Percentiles rank a stretch among this genome's conserved stretches.
phyloP scores from a whole-genome alignment of 176 grass and related monocot species.

The Oryza coarctata region DNA sequence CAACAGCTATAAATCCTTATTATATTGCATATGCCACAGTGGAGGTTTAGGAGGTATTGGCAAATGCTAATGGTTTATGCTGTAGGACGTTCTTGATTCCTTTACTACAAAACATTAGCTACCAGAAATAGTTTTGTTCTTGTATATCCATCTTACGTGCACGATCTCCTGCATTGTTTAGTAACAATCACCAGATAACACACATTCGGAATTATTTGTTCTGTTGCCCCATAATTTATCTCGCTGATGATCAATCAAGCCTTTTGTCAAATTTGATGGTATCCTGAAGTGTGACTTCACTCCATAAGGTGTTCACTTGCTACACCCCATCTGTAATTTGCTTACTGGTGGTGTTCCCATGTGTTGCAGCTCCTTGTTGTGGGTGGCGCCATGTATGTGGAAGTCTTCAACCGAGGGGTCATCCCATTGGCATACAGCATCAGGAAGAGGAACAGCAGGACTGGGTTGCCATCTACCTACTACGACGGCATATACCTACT shows the following conservation, averaged over 20 bases:
- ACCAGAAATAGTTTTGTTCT: not conserved
- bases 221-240: not conserved
- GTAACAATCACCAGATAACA: not conserved
- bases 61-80: not conserved
- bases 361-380: conserved; percentile 73
- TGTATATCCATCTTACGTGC: not conserved
- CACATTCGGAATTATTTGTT: not conserved
- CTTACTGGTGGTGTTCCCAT: not conserved
- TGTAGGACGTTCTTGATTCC: not conserved
- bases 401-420: conserved; percentile 79
- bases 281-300: not conserved
- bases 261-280: not conserved
- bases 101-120: not conserved
- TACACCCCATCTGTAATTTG: not conserved
- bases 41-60: not conserved
- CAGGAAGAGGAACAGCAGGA: conserved; percentile 77
- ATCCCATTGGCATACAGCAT: conserved; percentile 85
- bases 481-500: conserved; percentile 91
- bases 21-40: not conserved
- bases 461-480: conserved; percentile 68
- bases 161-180: not conserved
- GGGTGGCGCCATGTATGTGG: conserved; percentile 90
- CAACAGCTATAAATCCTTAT: not conserved
- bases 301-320: not conserved
- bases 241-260: not conserved